phyloP scores from a whole-genome alignment of 257 asterid genomes.

The Handroanthus guayacan region DNA sequence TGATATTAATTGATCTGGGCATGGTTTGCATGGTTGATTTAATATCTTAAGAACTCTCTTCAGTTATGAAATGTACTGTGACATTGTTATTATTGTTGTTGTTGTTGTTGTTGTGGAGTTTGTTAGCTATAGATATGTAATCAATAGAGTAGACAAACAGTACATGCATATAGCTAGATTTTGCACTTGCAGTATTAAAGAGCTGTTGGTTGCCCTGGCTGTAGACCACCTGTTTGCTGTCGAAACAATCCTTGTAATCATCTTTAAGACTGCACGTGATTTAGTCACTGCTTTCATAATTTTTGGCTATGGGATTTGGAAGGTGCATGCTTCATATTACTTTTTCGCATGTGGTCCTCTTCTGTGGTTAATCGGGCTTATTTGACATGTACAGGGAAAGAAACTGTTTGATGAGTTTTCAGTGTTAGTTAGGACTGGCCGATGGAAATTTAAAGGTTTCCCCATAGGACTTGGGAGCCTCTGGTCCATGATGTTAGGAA shows the following conservation, averaged over 20 bases:
- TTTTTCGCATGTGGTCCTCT: too few species aligned
- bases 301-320: slow-evolving; percentile 25
- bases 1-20: slow-evolving; percentile 6
- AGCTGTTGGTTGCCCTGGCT: not conserved
- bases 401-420: too few species aligned
- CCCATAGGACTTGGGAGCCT: too few species aligned
- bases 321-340: slow-evolving; percentile 34
- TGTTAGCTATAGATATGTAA: not conserved
- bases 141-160: slow-evolving; percentile 10
- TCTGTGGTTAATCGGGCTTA: too few species aligned
- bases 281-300: slow-evolving; percentile 26
- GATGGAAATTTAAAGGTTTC: too few species aligned
- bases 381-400: too few species aligned
- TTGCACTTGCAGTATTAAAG: slow-evolving; percentile 21
- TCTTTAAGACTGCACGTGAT: not conserved
- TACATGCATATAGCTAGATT: not conserved
- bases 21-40: slow-evolving; percentile 24
- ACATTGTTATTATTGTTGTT: not conserved
- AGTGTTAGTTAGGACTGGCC: too few species aligned
- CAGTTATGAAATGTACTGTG: not conserved
- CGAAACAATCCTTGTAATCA: slow-evolving; percentile 23
- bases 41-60: not conserved
- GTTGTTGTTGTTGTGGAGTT: not conserved
- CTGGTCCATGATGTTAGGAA: too few species aligned
- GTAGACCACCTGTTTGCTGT: slow-evolving; percentile 36